A percentile compares a stretch with the other conserved stretches of the same genome.
phyloP scores from a whole-genome alignment of 257 asterid species.

The Datura wrightii region DNA sequence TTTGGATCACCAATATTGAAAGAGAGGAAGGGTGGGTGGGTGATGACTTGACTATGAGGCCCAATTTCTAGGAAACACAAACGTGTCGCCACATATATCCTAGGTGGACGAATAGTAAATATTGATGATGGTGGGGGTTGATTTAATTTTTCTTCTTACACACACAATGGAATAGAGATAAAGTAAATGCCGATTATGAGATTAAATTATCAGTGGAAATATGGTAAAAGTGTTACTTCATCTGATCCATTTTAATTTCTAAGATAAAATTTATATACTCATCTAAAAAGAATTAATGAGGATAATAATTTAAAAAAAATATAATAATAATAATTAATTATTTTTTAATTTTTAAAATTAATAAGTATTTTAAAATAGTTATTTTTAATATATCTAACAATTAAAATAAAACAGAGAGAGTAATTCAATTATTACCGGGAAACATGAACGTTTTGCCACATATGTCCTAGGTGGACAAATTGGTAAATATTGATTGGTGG shows the following conservation, averaged over 20 bases:
- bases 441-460: constrained; percentile 24
- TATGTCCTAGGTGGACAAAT: neutral
- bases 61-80: constrained; percentile 22
- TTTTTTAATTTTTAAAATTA: too few species aligned
- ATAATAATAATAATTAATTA: too few species aligned
- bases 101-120: neutral
- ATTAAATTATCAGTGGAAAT: neutral
- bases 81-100: constrained; percentile 24
- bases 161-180: neutral
- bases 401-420: neutral
- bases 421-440: neutral
- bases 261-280: too few species aligned
- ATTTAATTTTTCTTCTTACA: neutral
- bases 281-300: too few species aligned
- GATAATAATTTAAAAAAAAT: too few species aligned
- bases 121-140: neutral
- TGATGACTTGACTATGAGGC: neutral
- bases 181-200: neutral
- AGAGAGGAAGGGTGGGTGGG: too few species aligned
- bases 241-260: too few species aligned
- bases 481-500: neutral
- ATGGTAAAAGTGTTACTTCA: neutral
- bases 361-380: too few species aligned
- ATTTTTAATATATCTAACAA: too few species aligned
- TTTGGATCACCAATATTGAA: neutral